Base-by-base conservation (phyloP, 805 yeast species). In the Nakazawaea laoshanensis region DNA sequence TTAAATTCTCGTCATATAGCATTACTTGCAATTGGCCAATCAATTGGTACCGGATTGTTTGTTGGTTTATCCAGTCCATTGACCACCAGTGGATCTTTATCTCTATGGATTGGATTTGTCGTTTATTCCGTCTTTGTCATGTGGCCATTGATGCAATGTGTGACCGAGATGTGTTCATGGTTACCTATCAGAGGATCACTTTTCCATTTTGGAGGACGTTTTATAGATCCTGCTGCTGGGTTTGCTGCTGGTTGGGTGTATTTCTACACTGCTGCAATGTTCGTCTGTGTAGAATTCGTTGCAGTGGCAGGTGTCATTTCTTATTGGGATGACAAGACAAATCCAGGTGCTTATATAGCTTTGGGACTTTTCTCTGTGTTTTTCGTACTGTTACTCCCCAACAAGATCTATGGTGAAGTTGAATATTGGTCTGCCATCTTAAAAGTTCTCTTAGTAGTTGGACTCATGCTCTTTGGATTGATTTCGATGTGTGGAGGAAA, bases 401-500 rank as follows among this genome's bases (percentile, higher is more conserved):
- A 67, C 20, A 47, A 50, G 19, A 49, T 58, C 16, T 68, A 67
- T 40, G 75, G 74, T 19, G 73, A 68, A 40, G 46, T 59, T 3
- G 75, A 68, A 43, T 68, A 67, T 36, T 64, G 66, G 63, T 48
- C 63, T 17, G 50, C 66, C 6, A 42, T 65, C 12, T 63, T 63
- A 8, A 68, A 68, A 41, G 59, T 66, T 36, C 37, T 63, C 7
- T 50, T 68, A 29, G 60, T 63, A 19, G 44, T 63, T 9, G 72
- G 72, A 3, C 56, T 66, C 26, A 53, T 66, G 38, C 35, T 62
- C 22, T 66, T 64, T 42, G 59, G 62, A 5, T 61, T 68, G 34
- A 46, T 68, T 35, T 61, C 70, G 21, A 67, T 67, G 72, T 62
- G 62, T 32, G 75, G 75, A 13, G 74, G 73, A 17, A 64, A 64